phyloP scores from a whole-genome alignment of 1,284 basidiomycete species.

The Sanghuangporus baumii region DNA sequence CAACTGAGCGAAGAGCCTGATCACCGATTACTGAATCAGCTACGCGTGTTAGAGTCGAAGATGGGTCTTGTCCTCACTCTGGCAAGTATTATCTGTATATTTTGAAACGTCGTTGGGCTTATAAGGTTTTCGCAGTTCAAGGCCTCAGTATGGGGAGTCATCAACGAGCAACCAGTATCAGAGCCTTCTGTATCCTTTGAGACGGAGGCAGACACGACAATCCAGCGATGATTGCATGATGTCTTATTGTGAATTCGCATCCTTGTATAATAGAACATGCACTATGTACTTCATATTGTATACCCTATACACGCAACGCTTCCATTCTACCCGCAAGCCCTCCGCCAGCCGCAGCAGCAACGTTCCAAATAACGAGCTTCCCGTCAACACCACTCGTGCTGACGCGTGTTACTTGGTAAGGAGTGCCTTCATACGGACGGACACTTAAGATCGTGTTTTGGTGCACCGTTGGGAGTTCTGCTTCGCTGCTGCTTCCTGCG shows the following conservation, averaged over 20 bases:
- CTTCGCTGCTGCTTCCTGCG: constrained; percentile 44
- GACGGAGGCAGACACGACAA: constrained; percentile 27
- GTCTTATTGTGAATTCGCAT: constrained; percentile 22
- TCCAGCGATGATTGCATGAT: constrained; percentile 27
- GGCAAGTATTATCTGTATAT: constrained; percentile 37
- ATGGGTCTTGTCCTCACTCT: constrained; percentile 91
- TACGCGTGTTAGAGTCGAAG: constrained; percentile 86
- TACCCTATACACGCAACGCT: constrained; percentile 43
- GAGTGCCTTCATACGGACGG: constrained; percentile 63
- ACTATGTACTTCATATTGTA: neutral
- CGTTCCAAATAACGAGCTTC: constrained; percentile 87
- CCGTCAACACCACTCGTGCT: constrained; percentile 96
- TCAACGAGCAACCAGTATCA: constrained; percentile 74
- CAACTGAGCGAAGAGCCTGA: constrained; percentile 66
- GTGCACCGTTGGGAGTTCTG: constrained; percentile 84
- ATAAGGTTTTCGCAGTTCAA: constrained; percentile 62
- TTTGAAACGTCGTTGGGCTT: neutral
- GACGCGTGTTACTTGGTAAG: constrained; percentile 65
- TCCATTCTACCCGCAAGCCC: constrained; percentile 35
- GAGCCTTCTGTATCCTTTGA: constrained; percentile 31
- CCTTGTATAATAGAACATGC: neutral
- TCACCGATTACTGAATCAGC: constrained; percentile 65
- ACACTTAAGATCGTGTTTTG: constrained; percentile 98
- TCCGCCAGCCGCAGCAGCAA: constrained; percentile 46
- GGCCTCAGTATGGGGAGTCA: constrained; percentile 91